Evolutionary conservation across 352 stramenopile species (phyloP).

Genomic region (Phytophthora pini): DNA sequence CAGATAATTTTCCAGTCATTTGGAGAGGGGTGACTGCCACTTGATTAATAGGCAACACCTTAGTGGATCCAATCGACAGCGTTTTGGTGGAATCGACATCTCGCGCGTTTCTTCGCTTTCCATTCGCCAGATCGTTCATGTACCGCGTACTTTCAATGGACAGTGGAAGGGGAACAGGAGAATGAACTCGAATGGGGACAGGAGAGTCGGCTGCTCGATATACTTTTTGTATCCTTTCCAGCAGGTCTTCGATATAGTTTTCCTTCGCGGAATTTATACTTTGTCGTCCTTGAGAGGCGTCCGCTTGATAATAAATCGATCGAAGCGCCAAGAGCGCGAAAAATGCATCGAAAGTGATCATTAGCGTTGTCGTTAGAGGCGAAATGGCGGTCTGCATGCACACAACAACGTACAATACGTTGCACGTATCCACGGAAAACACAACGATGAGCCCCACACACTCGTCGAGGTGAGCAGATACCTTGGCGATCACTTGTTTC

Average conservation of each 20-base stretch:
- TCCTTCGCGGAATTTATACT: no score
- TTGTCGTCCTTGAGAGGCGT: not conserved
- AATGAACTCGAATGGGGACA: not conserved
- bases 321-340: conserved; percentile 10
- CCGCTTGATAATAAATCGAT: conserved; percentile 19
- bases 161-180: conserved; percentile 14
- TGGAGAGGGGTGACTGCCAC: no score
- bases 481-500: conserved; percentile 26
- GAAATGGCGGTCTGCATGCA: conserved; percentile 41
- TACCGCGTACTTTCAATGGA: conserved; percentile 14
- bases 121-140: conserved; percentile 3
- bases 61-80: not conserved
- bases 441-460: conserved; percentile 28
- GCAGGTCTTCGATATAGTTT: no score
- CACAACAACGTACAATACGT: conserved; percentile 33
- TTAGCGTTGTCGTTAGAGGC: conserved; percentile 6
- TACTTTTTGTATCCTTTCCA: no score
- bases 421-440: conserved; percentile 44
- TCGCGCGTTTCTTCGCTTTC: not conserved
- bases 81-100: not conserved
- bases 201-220: not conserved
- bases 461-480: conserved; percentile 25
- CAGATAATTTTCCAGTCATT: not conserved
- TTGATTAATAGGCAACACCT: no score
- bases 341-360: conserved; percentile 31